phyloP scores from a whole-genome alignment of 805 yeast genomes.

The Ascoidea rubescens region DNA sequence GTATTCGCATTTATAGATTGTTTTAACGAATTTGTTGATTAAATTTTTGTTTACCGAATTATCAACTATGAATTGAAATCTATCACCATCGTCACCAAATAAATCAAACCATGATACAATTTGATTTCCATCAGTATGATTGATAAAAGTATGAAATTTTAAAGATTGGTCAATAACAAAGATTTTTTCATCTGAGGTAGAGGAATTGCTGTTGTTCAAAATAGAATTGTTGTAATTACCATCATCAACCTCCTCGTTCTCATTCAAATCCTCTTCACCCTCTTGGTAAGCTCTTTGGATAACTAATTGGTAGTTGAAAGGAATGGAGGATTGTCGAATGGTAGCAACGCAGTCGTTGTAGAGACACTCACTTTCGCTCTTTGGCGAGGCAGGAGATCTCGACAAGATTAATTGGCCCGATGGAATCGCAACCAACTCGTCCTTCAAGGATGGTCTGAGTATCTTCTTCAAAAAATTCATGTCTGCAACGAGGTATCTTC shows the following conservation, averaged over 20 bases:
- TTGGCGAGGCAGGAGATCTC: slow-evolving; percentile 69
- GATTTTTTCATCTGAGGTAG: slow-evolving; percentile 50
- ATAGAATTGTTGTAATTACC: slow-evolving; percentile 29
- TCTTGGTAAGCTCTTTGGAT: slow-evolving; percentile 58
- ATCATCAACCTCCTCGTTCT: slow-evolving; percentile 28
- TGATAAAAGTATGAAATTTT: slow-evolving; percentile 36
- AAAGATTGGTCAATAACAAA: slow-evolving; percentile 54
- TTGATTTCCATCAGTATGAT: slow-evolving; percentile 32
- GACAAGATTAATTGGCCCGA: slow-evolving; percentile 67
- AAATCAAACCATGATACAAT: slow-evolving; percentile 71
- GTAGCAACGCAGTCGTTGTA: slow-evolving; percentile 70
- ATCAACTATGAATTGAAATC: slow-evolving; percentile 67
- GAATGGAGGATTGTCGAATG: slow-evolving; percentile 53
- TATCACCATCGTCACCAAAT: slow-evolving; percentile 78
- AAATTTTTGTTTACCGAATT: slow-evolving; percentile 34
- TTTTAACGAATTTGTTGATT: slow-evolving; percentile 47
- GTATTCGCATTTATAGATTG: slow-evolving; percentile 55
- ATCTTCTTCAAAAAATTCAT: slow-evolving; percentile 69
- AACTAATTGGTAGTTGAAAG: slow-evolving; percentile 55
- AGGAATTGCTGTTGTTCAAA: slow-evolving; percentile 16
- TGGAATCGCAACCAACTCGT: slow-evolving; percentile 56
- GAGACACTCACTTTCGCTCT: slow-evolving; percentile 73
- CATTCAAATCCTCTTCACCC: slow-evolving; percentile 40
- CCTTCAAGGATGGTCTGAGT: slow-evolving; percentile 36
- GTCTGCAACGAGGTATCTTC: background rate